Conservation (phyloP, 306 rosid genomes). For the Chamaecrista fasciculata region DNA sequence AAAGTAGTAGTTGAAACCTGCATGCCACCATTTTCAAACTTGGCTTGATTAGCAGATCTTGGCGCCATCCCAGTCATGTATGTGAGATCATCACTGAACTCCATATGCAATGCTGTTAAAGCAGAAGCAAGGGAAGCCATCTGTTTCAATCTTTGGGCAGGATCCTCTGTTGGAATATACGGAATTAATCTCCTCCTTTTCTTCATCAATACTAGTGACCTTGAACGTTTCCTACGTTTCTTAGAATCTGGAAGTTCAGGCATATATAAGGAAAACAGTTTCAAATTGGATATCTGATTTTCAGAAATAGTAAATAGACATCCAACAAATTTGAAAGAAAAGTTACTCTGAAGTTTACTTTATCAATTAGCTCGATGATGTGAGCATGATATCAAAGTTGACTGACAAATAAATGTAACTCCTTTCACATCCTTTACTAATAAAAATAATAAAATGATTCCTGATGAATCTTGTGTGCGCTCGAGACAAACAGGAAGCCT, state of each 20-base stretch:
- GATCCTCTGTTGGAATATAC: constrained; percentile 60
- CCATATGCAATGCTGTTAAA: constrained; percentile 49
- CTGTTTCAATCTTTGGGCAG: constrained; percentile 57
- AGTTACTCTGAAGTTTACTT: neutral
- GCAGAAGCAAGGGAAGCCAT: constrained; percentile 77
- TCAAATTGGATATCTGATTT: neutral
- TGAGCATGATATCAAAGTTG: constrained; percentile 23
- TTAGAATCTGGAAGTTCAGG: constrained; percentile 45
- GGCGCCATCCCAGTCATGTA: constrained; percentile 63
- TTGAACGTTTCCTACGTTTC: constrained; percentile 60
- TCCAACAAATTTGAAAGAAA: constrained; percentile 16
- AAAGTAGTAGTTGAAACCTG: constrained; percentile 50
- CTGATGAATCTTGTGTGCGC: neutral
- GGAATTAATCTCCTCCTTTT: constrained; percentile 63
- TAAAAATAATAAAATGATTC: constrained; percentile 18
- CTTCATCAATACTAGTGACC: constrained; percentile 59
- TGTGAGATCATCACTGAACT: constrained; percentile 64
- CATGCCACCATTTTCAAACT: constrained; percentile 69
- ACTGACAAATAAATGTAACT: neutral
- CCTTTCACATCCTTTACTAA: constrained; percentile 18
- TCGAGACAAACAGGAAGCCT: constrained; percentile 15
- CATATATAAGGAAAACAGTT: constrained; percentile 20
- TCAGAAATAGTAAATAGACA: neutral
- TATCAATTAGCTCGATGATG: neutral
- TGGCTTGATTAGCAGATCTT: constrained; percentile 55